Conservation (phyloP, 1,284 basidiomycete genomes). For the Malassezia obtusa region DNA sequence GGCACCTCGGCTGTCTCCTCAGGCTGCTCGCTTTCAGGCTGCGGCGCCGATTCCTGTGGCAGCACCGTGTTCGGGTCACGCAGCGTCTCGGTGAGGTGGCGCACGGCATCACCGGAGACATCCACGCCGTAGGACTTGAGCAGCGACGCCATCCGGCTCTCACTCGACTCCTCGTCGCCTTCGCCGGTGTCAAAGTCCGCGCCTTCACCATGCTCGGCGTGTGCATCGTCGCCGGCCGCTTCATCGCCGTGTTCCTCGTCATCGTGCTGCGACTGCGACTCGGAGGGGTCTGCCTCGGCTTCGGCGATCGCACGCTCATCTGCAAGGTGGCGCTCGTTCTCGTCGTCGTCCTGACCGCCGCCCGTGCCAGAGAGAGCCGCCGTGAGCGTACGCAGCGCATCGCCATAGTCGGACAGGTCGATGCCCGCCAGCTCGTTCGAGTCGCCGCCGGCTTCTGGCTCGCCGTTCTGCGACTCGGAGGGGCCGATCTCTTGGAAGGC, state of each 20-base stretch:
- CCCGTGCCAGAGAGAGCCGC: conserved; percentile 23
- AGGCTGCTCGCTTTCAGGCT: background rate
- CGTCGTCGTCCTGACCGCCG: conserved; percentile 22
- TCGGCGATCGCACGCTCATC: conserved; percentile 35
- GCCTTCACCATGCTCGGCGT: background rate
- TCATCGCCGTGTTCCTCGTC: conserved; percentile 7
- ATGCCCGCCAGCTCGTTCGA: conserved; percentile 22
- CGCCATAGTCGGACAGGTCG: conserved; percentile 32
- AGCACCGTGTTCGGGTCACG: conserved; percentile 20
- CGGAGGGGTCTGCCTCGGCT: conserved; percentile 27
- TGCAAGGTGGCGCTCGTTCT: conserved; percentile 15
- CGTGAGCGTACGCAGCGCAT: conserved; percentile 33
- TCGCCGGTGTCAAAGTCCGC: background rate
- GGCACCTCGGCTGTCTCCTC: background rate
- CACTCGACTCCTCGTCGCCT: background rate
- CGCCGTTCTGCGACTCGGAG: background rate
- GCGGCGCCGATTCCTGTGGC: no score
- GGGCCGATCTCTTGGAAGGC: conserved; percentile 30
- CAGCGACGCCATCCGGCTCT: conserved; percentile 14
- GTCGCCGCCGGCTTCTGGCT: background rate
- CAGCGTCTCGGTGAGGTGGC: conserved; percentile 32
- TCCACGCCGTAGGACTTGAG: conserved; percentile 20
- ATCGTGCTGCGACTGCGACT: background rate
- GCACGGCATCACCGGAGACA: conserved; percentile 26
- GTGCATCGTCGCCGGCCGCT: background rate